Evolutionary conservation across 2,329 filamentous ascomycete genomes (phyloP).

Genomic region (Proliferodiscus dingleyae): DNA sequence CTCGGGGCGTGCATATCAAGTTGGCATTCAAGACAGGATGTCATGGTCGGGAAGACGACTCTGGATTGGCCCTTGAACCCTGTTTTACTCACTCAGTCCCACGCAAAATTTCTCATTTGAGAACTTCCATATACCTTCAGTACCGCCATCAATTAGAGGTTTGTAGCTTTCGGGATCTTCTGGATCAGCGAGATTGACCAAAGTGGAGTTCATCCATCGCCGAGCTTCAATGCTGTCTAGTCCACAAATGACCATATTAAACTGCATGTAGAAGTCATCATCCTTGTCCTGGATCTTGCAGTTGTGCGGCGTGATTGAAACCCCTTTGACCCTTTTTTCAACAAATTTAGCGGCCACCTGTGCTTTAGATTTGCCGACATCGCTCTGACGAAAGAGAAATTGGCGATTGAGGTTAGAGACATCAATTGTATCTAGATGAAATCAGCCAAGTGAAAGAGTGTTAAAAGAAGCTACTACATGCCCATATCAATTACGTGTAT

Average conservation of each 20-base stretch:
- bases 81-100: conserved; percentile 27
- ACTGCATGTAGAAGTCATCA: conserved; percentile 94
- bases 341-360: conserved; percentile 91
- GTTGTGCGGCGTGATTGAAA: conserved; percentile 90
- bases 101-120: neutral
- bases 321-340: conserved; percentile 80
- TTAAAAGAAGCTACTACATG: conserved; percentile 35
- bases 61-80: conserved; percentile 95
- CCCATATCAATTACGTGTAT: conserved; percentile 99
- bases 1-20: conserved; percentile 98
- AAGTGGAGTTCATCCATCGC: conserved; percentile 95
- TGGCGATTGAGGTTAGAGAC: conserved; percentile 97
- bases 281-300: conserved; percentile 96
- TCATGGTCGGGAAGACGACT: conserved; percentile 86
- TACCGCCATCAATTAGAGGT: conserved; percentile 92
- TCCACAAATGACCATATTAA: conserved; percentile 88
- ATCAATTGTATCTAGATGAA: conserved; percentile 78
- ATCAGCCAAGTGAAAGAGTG: conserved; percentile 10
- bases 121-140: conserved; percentile 57
- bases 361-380: conserved; percentile 92
- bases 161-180: conserved; percentile 82
- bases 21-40: conserved; percentile 96
- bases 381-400: conserved; percentile 86
- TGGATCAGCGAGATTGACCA: conserved; percentile 84
- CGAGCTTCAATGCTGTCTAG: conserved; percentile 95